phyloP scores from a whole-genome alignment of 2,329 filamentous ascomycete species.

The Acrocalymma vagum region DNA sequence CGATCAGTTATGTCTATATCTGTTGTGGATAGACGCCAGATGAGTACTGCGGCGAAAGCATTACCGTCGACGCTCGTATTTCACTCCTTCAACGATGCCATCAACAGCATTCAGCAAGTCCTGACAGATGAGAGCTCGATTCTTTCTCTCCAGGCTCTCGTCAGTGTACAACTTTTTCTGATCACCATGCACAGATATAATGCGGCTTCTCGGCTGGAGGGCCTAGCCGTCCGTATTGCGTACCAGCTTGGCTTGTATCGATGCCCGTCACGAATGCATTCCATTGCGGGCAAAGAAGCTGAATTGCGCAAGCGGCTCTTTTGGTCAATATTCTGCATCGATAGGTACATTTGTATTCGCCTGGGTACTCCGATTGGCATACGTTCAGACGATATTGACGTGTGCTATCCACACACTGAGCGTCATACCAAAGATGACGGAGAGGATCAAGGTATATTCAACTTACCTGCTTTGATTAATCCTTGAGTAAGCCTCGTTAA shows the following conservation, averaged over 20 bases:
- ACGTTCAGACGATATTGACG: constrained; percentile 27
- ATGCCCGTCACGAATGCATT: constrained; percentile 18
- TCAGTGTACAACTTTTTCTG: constrained; percentile 32
- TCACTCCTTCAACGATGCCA: constrained; percentile 29
- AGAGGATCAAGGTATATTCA: constrained; percentile 8
- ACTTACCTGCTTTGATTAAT: background rate
- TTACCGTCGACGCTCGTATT: constrained; percentile 24
- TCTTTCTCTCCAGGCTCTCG: constrained; percentile 29
- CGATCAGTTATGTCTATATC: constrained; percentile 35
- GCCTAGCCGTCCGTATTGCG: constrained; percentile 26
- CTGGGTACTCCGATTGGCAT: constrained; percentile 29
- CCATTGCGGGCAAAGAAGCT: constrained; percentile 14
- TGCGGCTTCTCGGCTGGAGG: constrained; percentile 31
- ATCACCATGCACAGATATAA: constrained; percentile 35
- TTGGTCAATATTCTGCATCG: constrained; percentile 33
- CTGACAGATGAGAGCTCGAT: constrained; percentile 32
- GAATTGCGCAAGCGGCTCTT: constrained; percentile 34
- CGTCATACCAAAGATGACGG: constrained; percentile 10
- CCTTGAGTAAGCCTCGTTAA: background rate
- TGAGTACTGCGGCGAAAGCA: constrained; percentile 6
- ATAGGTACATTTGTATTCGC: constrained; percentile 32
- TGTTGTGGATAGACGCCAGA: constrained; percentile 28
- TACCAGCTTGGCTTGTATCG: constrained; percentile 28
- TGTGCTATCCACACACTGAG: constrained; percentile 31
- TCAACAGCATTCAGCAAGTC: constrained; percentile 22